Evolutionary conservation across 345 rosid species (phyloP), one percentile per base, ranked within the genome.

Genomic region (Excoecaria cochinchinensis): DNA sequence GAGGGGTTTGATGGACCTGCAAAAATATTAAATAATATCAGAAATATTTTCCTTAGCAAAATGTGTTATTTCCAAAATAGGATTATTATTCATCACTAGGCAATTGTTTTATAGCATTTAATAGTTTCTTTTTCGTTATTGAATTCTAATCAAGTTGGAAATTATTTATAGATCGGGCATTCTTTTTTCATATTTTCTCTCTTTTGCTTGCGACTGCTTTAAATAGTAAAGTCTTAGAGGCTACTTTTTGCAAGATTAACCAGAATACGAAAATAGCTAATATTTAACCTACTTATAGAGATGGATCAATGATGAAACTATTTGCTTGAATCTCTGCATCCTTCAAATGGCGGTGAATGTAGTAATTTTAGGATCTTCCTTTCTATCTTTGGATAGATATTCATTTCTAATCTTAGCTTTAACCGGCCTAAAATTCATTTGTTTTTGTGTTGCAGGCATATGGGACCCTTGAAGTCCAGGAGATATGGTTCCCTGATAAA

Each of bases 401-500:
- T 36, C 31, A 19, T 3, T 39, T 13, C 40, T 13, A 21, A 46
- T 59, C 47, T 70, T 73, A 62, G 46, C 38, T 70, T 66, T 56
- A 15, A 22, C 4, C 40, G 69, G 69, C 24, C 71, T 76, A 16
- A 61, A 48, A 13, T 36, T 31, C 5, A 6, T 4, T 14, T 56
- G 38, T 47, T 78, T 80, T 9, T 57, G 68, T 82, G 71, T 64
- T 72, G 53, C 82, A 95, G 98, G 61, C 97, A 91, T 74, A 93
- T 91, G 97, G 97, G 99, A 70, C 69, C 97, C 22, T 79, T 93
- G 86, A 87, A 86, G 78, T 87, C 88, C 69, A 83, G 85, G 90
- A 87, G 77, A 72, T 78, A 85, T 44, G 98, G 97, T 74, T 85
- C 89, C 55, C 85, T 95, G 3, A 42, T 87, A 42, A 95, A 91